phyloP scores from a whole-genome alignment of 2,329 filamentous ascomycete genomes.

The Salinomyces thailandicus region DNA sequence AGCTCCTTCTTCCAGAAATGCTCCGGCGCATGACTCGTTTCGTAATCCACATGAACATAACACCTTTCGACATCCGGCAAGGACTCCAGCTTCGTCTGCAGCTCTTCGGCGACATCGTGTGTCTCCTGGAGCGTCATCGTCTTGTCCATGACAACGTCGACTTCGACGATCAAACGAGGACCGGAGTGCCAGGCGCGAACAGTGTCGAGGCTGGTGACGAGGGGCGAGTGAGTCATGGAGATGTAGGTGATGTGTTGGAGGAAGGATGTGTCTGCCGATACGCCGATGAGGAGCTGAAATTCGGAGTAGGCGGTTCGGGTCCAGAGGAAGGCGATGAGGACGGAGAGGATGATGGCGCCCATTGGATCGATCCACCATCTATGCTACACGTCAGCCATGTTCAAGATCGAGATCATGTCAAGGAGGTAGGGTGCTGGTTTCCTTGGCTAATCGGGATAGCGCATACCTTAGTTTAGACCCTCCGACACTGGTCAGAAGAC shows the following conservation, averaged over 20 bases:
- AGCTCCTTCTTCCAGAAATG: conserved; percentile 60
- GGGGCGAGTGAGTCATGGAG: conserved; percentile 71
- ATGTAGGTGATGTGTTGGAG: conserved; percentile 95
- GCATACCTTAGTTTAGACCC: conserved; percentile 66
- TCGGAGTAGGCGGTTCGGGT: conserved; percentile 74
- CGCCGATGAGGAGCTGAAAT: conserved; percentile 83
- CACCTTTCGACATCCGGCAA: conserved; percentile 85
- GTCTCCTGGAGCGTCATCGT: conserved; percentile 61
- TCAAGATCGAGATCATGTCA: too few species aligned
- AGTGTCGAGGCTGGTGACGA: conserved; percentile 81
- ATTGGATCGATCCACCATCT: conserved; percentile 89
- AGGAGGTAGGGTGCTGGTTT: neutral
- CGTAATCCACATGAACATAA: conserved; percentile 95
- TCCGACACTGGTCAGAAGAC: conserved; percentile 78
- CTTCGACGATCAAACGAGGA: conserved; percentile 80
- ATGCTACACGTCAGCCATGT: neutral
- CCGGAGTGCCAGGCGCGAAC: conserved; percentile 90
- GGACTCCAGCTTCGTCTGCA: conserved; percentile 89
- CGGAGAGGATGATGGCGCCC: conserved; percentile 75
- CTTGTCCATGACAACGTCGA: conserved; percentile 89
- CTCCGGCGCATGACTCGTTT: conserved; percentile 90
- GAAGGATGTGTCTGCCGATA: conserved; percentile 72
- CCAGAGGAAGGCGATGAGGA: conserved; percentile 73
- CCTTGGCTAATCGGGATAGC: too few species aligned
- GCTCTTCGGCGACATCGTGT: conserved; percentile 85